Conservation (phyloP, 1,284 basidiomycete genomes). For the Tilletia walkeri region DNA sequence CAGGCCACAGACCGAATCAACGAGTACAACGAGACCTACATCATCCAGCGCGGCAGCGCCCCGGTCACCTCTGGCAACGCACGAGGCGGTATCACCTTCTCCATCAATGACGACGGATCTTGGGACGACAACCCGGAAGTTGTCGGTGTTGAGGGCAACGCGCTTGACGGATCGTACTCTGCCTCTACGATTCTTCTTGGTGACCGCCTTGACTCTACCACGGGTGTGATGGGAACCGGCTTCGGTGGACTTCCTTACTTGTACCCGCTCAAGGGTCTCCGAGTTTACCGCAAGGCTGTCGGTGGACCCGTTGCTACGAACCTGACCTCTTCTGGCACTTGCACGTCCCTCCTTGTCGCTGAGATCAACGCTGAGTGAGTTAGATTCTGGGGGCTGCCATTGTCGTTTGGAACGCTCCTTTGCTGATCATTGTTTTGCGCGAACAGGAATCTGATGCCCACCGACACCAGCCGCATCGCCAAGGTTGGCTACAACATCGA, state of each 20-base stretch:
- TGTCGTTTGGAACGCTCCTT: background rate
- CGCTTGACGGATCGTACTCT: slow-evolving; percentile 64
- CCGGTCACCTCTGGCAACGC: slow-evolving; percentile 63
- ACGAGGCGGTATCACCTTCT: slow-evolving; percentile 63
- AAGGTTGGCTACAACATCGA: slow-evolving; percentile 64
- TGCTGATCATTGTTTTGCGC: background rate
- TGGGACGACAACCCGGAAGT: slow-evolving; percentile 66
- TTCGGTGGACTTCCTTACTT: slow-evolving; percentile 41
- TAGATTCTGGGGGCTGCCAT: too few species aligned
- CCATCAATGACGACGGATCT: slow-evolving; percentile 47
- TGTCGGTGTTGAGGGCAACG: slow-evolving; percentile 61
- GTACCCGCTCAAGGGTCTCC: slow-evolving; percentile 12
- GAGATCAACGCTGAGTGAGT: slow-evolving; percentile 13
- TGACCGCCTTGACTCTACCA: slow-evolving; percentile 61
- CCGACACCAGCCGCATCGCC: slow-evolving; percentile 54
- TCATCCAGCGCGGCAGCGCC: slow-evolving; percentile 62
- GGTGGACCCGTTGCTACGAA: slow-evolving; percentile 9
- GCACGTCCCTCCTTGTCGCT: background rate
- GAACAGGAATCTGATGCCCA: slow-evolving; percentile 61
- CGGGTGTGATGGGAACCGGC: slow-evolving; percentile 65
- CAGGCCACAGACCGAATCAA: slow-evolving; percentile 62
- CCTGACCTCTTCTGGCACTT: background rate
- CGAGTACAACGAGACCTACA: slow-evolving; percentile 62
- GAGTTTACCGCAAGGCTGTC: slow-evolving; percentile 14
- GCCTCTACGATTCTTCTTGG: slow-evolving; percentile 61